Evolutionary conservation across 768 basidiomycete species (phyloP).

Genomic region (Boletus rubroflammeus): DNA sequence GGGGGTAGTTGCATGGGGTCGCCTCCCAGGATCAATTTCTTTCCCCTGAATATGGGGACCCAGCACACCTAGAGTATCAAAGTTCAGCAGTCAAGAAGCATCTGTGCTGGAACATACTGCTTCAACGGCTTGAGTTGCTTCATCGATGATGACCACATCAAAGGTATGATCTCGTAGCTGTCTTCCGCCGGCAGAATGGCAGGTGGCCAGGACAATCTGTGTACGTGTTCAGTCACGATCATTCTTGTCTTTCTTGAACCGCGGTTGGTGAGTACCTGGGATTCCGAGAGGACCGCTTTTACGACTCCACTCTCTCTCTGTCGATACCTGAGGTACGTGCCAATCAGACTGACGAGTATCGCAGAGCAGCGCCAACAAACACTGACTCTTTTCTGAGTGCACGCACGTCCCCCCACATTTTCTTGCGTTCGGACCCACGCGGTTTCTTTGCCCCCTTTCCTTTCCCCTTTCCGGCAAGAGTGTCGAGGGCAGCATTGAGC

Average conservation of each 20-base stretch:
- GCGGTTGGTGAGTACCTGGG: slow-evolving; percentile 48
- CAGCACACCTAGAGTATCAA: slow-evolving; percentile 53
- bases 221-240: neutral
- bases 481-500: slow-evolving; percentile 61
- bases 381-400: slow-evolving; percentile 87
- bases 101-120: slow-evolving; percentile 52
- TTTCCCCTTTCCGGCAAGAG: slow-evolving; percentile 72
- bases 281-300: slow-evolving; percentile 71
- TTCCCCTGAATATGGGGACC: slow-evolving; percentile 91
- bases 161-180: slow-evolving; percentile 77
- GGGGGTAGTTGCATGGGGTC: slow-evolving; percentile 97
- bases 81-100: neutral
- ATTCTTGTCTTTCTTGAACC: neutral
- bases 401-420: slow-evolving; percentile 84
- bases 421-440: slow-evolving; percentile 69
- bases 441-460: slow-evolving; percentile 69
- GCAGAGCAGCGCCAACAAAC: neutral
- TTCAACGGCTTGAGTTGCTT: slow-evolving; percentile 96
- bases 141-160: slow-evolving; percentile 94
- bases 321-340: slow-evolving; percentile 58
- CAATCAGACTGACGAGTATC: neutral
- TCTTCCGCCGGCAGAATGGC: slow-evolving; percentile 86
- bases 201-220: slow-evolving; percentile 87
- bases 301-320: slow-evolving; percentile 85
- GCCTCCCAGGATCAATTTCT: slow-evolving; percentile 86